Evolutionary conservation across 169 alveolate genomes (phyloP), one percentile per base, ranked within the genome.

Genomic region (Eimeria tenella): DNA sequence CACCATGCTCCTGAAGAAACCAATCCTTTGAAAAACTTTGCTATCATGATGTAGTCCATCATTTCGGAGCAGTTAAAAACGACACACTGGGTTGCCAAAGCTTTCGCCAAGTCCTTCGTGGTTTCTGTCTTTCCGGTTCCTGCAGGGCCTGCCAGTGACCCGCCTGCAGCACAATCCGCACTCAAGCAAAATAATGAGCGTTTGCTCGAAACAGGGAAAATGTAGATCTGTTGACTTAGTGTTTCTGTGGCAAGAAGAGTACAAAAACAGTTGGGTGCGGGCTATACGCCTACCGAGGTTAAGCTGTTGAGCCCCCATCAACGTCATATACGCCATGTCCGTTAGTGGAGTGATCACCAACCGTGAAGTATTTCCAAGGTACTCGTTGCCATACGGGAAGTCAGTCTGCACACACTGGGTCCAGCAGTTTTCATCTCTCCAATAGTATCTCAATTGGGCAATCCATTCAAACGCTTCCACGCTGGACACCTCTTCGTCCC

Each of bases 111-210:
- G 96, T 99, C 99, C 97, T 99, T 99, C 74, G 99, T 99, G 13
- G 99, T 98, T 96, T 99, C 99, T 21, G 99, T 99, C 96, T 99
- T 99, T 13, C 99, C 99, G 4, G 99, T 99, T n/a, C 99, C 99
- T 13, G 99, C 99, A 17, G 99, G 99, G 52, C 99, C 99, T 62
- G 99, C 99, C 31, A 99, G 99, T 8, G 99, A 98, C 93, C 99
- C 98, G 19, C 96, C 96, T 93, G 25, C 56, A 52, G 9, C 55
- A 17, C n/a, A 21, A 62, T 8, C 7, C 77, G 4, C 87, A 71
- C 77, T 31, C 42, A 52, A 5, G 70, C 31, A 17, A 31, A 4
- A 4, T 50, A 49, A 5, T 52, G 0, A 73, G 56, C 62, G 50
- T 19, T 75, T 55, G 15, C 17, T 52, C 21, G 65, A 19, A 9